Evolutionary conservation across 2,329 filamentous ascomycete genomes (phyloP).

Genomic region (Sclerotinia minor): DNA sequence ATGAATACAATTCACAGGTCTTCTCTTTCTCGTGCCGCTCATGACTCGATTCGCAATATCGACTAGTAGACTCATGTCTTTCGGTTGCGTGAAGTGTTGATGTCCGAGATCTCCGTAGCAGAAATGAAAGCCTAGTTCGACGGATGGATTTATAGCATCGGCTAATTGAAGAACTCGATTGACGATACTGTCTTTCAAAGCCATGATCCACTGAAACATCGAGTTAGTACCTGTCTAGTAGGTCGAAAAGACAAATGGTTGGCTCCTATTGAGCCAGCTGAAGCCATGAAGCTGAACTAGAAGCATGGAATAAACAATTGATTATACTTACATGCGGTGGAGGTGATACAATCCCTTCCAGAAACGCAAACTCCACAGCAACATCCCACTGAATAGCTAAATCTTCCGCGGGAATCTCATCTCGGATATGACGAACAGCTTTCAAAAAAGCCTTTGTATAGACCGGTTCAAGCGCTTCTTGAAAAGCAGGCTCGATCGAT

Average conservation of each 20-base stretch:
- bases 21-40: conserved; percentile 37
- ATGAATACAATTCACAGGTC: conserved; percentile 46
- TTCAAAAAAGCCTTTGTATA: conserved; percentile 39
- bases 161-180: conserved; percentile 42
- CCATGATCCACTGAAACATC: conserved; percentile 19
- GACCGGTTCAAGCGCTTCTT: conserved; percentile 36
- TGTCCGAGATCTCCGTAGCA: conserved; percentile 51
- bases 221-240: not conserved
- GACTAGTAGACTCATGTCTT: conserved; percentile 39
- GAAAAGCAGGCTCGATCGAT: conserved; percentile 32
- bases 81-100: conserved; percentile 48
- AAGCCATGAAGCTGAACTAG: conserved; percentile 39
- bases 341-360: conserved; percentile 32
- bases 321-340: conserved; percentile 13
- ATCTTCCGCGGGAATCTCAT: conserved; percentile 39
- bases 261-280: not conserved
- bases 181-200: conserved; percentile 42
- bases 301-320: conserved; percentile 3
- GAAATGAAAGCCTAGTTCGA: conserved; percentile 49
- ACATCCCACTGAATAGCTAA: conserved; percentile 43
- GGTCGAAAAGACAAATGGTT: not conserved
- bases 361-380: conserved; percentile 34
- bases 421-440: conserved; percentile 36
- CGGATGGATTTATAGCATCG: conserved; percentile 41
- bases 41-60: conserved; percentile 42